These are phyloP conservation scores for Hymenoscyphus salicellus DNA, from an alignment of 2,329 filamentous ascomycete genomes.

Conservation along the genomic window DNA sequence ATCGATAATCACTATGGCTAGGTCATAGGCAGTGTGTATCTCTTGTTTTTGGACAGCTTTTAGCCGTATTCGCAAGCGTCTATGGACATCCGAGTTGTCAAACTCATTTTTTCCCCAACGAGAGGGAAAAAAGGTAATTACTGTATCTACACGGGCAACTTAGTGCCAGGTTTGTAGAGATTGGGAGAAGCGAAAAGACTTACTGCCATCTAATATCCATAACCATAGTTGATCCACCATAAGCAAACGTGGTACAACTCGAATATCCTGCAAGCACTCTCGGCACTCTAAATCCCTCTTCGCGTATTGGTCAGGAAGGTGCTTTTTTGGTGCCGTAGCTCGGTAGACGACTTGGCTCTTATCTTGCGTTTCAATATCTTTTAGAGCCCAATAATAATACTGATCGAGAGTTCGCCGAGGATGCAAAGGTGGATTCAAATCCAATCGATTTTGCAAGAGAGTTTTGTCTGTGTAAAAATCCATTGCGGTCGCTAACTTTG, in stretches of 20 bases:
- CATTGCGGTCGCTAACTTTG: constrained; percentile 17
- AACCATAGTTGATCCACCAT: constrained; percentile 32
- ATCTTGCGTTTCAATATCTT: constrained; percentile 39
- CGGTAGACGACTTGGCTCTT: constrained; percentile 19
- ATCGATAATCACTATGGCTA: constrained; percentile 41
- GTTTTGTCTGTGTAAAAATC: constrained; percentile 19
- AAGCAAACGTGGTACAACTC: background rate
- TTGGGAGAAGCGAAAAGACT: background rate
- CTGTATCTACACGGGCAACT: background rate
- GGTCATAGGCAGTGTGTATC: constrained; percentile 38
- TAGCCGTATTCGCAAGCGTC: constrained; percentile 25
- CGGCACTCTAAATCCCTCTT: constrained; percentile 4
- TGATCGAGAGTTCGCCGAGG: constrained; percentile 45
- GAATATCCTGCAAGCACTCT: constrained; percentile 32
- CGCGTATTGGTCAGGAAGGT: background rate
- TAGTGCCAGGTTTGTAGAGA: background rate
- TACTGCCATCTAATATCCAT: constrained; percentile 35
- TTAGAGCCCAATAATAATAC: constrained; percentile 40
- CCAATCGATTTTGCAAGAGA: constrained; percentile 14
- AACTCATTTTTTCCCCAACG: constrained; percentile 25
- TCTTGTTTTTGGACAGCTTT: constrained; percentile 18
- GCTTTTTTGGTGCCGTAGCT: constrained; percentile 5
- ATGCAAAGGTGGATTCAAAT: constrained; percentile 38
- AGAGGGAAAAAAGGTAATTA: background rate
- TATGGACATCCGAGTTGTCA: constrained; percentile 39